Conservation (phyloP, 805 yeast species). For the Millerago galiae region DNA sequence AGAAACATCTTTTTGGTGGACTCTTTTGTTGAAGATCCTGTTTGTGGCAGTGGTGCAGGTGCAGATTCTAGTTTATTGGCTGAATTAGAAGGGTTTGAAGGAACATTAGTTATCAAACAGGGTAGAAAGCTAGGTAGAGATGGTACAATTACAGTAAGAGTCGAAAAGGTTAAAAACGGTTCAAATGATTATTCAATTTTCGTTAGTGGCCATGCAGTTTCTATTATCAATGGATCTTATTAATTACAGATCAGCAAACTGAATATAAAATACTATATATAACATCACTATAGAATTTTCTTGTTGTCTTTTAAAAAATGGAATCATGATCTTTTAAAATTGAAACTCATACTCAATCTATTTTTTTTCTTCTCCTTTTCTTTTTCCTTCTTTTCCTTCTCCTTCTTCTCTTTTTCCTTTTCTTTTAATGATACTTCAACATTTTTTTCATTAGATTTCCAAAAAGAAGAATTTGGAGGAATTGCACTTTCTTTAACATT, state of each 20-base stretch:
- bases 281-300: too few species aligned
- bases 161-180: constrained; percentile 13
- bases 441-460: neutral
- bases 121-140: constrained; percentile 35
- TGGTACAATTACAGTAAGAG: constrained; percentile 28
- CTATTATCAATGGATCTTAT: constrained; percentile 30
- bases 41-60: constrained; percentile 46
- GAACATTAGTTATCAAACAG: constrained; percentile 27
- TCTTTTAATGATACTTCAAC: constrained; percentile 1
- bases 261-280: too few species aligned
- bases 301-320: too few species aligned
- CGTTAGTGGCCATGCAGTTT: constrained; percentile 36
- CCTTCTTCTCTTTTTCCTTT: constrained; percentile 5
- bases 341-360: constrained; percentile 21
- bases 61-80: constrained; percentile 26
- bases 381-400: too few species aligned
- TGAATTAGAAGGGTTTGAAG: constrained; percentile 16
- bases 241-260: neutral
- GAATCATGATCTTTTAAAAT: constrained; percentile 7
- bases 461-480: neutral
- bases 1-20: constrained; percentile 37
- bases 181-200: constrained; percentile 11
- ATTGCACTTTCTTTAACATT: constrained; percentile 1
- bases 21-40: constrained; percentile 41
- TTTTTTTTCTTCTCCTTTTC: constrained; percentile 11